Evolutionary conservation across 2,329 filamentous ascomycete genomes (phyloP).

Genomic region (Colletotrichum endophyticum): DNA sequence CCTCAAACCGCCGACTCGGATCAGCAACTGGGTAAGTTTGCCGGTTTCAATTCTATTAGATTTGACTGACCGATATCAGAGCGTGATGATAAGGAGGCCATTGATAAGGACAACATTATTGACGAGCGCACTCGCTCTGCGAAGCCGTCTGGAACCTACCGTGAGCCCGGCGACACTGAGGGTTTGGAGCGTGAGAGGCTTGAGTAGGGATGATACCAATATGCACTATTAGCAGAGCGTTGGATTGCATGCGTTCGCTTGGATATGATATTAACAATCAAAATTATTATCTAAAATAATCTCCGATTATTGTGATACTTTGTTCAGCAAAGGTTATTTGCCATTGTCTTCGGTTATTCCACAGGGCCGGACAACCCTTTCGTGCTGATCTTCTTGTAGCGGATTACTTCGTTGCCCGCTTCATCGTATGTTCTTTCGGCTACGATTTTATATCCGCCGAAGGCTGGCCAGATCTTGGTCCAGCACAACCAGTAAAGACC

Average conservation of each 20-base stretch:
- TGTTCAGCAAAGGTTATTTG: too few relatives aligned
- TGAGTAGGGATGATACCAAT: neutral
- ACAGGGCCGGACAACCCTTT: neutral
- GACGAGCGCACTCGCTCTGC: slow-evolving; percentile 37
- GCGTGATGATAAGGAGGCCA: slow-evolving; percentile 40
- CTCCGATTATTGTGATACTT: too few relatives aligned
- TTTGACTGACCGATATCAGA: slow-evolving; percentile 21
- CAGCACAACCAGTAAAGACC: slow-evolving; percentile 58
- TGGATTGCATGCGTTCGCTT: too few relatives aligned
- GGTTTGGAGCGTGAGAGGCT: slow-evolving; percentile 3
- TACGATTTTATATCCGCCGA: slow-evolving; percentile 55
- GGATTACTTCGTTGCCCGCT: slow-evolving; percentile 41
- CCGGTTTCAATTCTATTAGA: accelerated
- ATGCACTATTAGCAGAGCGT: neutral
- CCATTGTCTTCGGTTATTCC: too few relatives aligned
- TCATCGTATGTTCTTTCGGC: slow-evolving; percentile 47
- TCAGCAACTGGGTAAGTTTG: slow-evolving; percentile 36
- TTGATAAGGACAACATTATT: slow-evolving; percentile 41
- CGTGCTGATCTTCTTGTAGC: slow-evolving; percentile 39
- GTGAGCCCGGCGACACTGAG: slow-evolving; percentile 39
- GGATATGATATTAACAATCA: too few relatives aligned
- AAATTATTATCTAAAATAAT: too few relatives aligned
- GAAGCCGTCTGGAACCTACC: slow-evolving; percentile 28
- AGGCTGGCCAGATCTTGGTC: slow-evolving; percentile 52
- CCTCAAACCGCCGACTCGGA: slow-evolving; percentile 34